Base-by-base conservation (phyloP, 805 yeast species). In the Hanseniaspora meyeri region DNA sequence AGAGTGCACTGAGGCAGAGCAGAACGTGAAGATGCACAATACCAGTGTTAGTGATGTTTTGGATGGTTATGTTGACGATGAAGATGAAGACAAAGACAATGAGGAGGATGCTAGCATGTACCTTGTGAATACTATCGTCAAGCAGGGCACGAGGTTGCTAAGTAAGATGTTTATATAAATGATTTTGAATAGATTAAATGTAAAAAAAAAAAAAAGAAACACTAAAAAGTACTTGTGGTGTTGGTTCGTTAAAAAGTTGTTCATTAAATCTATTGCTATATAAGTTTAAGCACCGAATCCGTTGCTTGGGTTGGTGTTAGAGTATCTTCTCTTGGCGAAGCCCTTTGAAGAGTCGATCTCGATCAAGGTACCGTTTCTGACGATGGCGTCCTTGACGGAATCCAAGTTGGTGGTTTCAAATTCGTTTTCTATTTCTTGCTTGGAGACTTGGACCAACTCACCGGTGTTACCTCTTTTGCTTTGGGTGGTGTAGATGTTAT, bases 381-480 rank as follows among this genome's bases (percentile, higher is more conserved):
- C 84, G 51, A 68, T 65, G 56, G 76, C 76, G 57, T 87, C 76
- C n/a, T 78, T 75, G 31, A 78, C 82, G 55, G 83, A 87, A 3
- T 67, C 63, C 43, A 70, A 72, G 50, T 74, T 70, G 10, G 61
- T 64, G 29, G 77, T 72, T 32, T 89, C 91, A 61, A 88, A 87
- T 64, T 87, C 93, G 60, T 77, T 77, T 51, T 74, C 75, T 42
- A 87, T 66, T 59, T 82, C 85, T 19, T 73, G 71, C 57, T 79
- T 77, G 8, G 91, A 83, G 2, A 91, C 95, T 63, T 79, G 82
- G 52, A 83, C 86, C 29, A 85, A 66, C 9, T 76, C 74, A 57
- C 95, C 95, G 62, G 80, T 85, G 3, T 80, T 71, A 36, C 95
- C 95, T 43, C 71, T 71, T 48, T 86, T 84, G 27, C 72, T 73